Evolutionary conservation across 176 grass and related monocot genomes (phyloP).

Genomic region (Dactylis glomerata): DNA sequence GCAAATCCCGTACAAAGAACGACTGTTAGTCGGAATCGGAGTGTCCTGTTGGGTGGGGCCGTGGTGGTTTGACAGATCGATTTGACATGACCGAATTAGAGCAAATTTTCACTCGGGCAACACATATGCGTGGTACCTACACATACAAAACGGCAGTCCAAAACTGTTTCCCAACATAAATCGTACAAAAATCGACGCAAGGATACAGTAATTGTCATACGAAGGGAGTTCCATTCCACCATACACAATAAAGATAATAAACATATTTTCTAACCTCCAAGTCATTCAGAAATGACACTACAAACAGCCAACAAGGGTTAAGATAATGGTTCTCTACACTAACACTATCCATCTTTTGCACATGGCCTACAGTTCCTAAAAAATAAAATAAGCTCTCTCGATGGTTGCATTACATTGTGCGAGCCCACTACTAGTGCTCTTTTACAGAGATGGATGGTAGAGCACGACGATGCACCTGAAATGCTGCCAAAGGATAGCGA

Average conservation of each 20-base stretch:
- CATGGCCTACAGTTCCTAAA: not conserved
- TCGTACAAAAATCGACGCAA: not conserved
- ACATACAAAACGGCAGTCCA: not conserved
- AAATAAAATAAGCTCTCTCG: too few species aligned
- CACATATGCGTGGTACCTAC: not conserved
- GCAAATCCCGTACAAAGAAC: not conserved
- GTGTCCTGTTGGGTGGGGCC: not conserved
- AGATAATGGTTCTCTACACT: not conserved
- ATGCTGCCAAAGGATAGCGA: not conserved
- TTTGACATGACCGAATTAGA: not conserved
- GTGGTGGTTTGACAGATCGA: not conserved
- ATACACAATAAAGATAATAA: not conserved
- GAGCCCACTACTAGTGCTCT: not conserved
- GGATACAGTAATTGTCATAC: not conserved
- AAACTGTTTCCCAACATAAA: not conserved
- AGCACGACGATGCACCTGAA: constrained; percentile 7
- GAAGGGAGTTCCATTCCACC: not conserved
- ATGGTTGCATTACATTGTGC: not conserved
- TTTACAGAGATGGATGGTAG: not conserved
- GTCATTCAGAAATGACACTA: constrained; percentile 3
- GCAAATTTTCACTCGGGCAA: not conserved
- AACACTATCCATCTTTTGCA: not conserved
- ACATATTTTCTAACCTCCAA: not conserved
- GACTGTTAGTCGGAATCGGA: not conserved
- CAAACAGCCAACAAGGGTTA: not conserved